Conservation (phyloP, 2,329 filamentous ascomycete genomes). For the Penicillium sp. region DNA sequence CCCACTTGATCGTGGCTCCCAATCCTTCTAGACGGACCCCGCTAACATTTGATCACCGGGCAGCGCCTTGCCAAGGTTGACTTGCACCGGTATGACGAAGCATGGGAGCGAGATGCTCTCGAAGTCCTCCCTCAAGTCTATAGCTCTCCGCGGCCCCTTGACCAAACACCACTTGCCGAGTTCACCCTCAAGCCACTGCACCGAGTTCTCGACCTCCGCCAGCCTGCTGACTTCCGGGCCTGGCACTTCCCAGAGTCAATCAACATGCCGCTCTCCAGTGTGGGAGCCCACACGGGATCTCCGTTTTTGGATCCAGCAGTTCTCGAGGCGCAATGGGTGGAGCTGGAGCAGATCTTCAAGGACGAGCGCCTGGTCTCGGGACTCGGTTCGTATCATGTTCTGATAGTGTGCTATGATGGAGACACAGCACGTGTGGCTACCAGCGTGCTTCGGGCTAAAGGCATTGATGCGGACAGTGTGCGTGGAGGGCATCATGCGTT, state of each 20-base stretch:
- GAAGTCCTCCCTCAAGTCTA: slow-evolving; percentile 45
- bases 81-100: slow-evolving; percentile 57
- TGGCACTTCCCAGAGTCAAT: slow-evolving; percentile 50
- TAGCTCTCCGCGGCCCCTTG: slow-evolving; percentile 24
- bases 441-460: slow-evolving; percentile 56
- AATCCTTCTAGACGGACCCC: background rate
- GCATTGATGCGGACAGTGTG: slow-evolving; percentile 51
- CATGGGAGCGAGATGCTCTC: slow-evolving; percentile 53
- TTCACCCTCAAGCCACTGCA: slow-evolving; percentile 33
- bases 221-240: slow-evolving; percentile 44
- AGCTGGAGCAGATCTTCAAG: slow-evolving; percentile 50
- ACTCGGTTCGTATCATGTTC: slow-evolving; percentile 38
- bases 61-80: slow-evolving; percentile 54
- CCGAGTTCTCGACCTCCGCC: slow-evolving; percentile 51
- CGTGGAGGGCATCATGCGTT: slow-evolving; percentile 44
- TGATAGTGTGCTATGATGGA: slow-evolving; percentile 58
- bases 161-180: slow-evolving; percentile 24
- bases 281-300: slow-evolving; percentile 38
- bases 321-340: slow-evolving; percentile 52
- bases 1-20: background rate
- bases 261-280: slow-evolving; percentile 48
- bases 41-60: background rate
- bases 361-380: slow-evolving; percentile 21
- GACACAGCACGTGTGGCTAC: slow-evolving; percentile 58
- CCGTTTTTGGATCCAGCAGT: slow-evolving; percentile 52